These are phyloP conservation scores for Emergomyces pasteurianus DNA, from an alignment of 2,329 filamentous ascomycete genomes.

Conservation along the genomic window DNA sequence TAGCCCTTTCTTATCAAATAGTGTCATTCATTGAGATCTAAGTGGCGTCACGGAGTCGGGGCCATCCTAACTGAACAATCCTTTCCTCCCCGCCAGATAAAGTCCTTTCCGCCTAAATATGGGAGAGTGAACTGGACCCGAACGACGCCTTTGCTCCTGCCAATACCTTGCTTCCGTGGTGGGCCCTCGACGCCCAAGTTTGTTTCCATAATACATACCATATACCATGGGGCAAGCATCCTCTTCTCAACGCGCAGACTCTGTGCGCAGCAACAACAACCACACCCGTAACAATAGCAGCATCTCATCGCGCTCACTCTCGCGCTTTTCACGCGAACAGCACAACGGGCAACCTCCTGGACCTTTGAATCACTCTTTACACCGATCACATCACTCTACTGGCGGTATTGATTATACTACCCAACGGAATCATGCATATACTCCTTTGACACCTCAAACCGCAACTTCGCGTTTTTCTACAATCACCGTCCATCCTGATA, in stretches of 20 bases:
- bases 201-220: not conserved
- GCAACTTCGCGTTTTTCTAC: not conserved
- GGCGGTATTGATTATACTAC: not conserved
- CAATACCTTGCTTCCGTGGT: slow-evolving; percentile 10
- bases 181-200: not conserved
- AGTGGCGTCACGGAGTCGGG: not conserved
- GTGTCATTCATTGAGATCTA: not conserved
- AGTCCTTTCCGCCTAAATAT: not conserved
- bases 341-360: not conserved
- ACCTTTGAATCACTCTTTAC: not conserved
- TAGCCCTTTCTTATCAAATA: not conserved
- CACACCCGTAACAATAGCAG: not conserved
- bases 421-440: not conserved
- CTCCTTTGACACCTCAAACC: not conserved
- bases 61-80: not conserved
- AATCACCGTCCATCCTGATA: not conserved
- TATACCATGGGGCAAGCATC: slow-evolving; percentile 35
- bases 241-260: slow-evolving; percentile 27
- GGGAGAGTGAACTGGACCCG: not conserved
- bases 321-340: not conserved
- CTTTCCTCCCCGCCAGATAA: not conserved
- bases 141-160: slow-evolving; percentile 8
- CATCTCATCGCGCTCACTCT: not conserved
- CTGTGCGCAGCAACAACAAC: slow-evolving; percentile 14
- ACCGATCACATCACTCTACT: not conserved